A percentile compares a stretch with the other conserved stretches of the same genome.
Evolutionary conservation across 192 early-diverging fungal genomes (phyloP).

Genomic region (Podila clonocystis): DNA sequence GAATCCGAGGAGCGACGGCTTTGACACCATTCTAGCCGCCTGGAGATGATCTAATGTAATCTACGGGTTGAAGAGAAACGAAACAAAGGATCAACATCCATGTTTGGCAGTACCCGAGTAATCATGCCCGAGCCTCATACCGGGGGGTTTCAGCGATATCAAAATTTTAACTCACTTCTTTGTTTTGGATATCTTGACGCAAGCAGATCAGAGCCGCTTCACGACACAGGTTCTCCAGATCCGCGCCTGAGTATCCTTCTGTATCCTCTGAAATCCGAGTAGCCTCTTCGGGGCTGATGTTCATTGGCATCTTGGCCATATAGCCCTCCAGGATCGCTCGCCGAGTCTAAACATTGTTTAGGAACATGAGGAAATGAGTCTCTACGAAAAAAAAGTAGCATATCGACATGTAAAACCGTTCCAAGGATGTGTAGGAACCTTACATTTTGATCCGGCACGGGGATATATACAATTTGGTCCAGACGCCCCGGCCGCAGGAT

Average conservation of each 20-base stretch:
- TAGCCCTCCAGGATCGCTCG: slow-evolving; percentile 65
- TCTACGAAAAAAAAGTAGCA: neutral
- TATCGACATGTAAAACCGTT: neutral
- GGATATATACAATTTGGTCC: slow-evolving; percentile 79
- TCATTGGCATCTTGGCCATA: slow-evolving; percentile 62
- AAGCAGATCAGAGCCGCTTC: slow-evolving; percentile 80
- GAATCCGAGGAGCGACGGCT: slow-evolving; percentile 31
- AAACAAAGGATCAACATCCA: neutral
- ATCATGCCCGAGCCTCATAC: too few species aligned
- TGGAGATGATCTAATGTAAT: slow-evolving; percentile 22
- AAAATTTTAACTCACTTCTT: slow-evolving; percentile 48
- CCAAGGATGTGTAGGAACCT: neutral
- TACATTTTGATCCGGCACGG: slow-evolving; percentile 66
- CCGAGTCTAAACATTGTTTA: slow-evolving; percentile 56
- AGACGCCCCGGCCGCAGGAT: slow-evolving; percentile 87
- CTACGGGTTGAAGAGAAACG: slow-evolving; percentile 2
- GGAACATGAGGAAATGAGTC: neutral
- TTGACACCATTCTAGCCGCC: slow-evolving; percentile 26
- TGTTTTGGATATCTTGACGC: slow-evolving; percentile 65
- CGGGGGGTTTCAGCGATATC: too few species aligned
- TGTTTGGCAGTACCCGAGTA: too few species aligned
- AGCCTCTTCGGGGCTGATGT: slow-evolving; percentile 57
- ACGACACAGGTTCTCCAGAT: slow-evolving; percentile 84
- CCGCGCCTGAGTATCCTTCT: slow-evolving; percentile 75
- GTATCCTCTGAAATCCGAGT: slow-evolving; percentile 57